These are phyloP conservation scores for Chytriomyces sp. DNA, from an alignment of 192 early-diverging fungal species.

Conservation along the genomic window DNA sequence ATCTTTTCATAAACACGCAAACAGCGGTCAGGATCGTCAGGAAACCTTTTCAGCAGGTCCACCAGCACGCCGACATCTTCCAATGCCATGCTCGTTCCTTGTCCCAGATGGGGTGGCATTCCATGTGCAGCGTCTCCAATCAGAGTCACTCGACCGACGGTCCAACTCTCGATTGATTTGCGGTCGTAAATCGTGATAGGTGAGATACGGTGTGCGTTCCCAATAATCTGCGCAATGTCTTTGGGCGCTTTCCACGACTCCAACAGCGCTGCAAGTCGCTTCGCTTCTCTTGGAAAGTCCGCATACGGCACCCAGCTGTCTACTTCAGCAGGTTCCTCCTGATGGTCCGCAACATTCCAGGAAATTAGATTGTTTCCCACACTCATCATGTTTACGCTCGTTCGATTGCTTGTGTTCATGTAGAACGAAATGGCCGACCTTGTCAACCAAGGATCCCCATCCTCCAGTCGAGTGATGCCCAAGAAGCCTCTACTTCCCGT, in stretches of 20 bases:
- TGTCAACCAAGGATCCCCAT: neutral
- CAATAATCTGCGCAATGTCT: neutral
- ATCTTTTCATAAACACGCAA: slow-evolving; percentile 31
- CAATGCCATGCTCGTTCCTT: slow-evolving; percentile 29
- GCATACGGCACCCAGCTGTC: neutral
- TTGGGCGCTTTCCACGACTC: neutral
- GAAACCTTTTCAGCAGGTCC: slow-evolving; percentile 17
- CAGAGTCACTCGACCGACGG: slow-evolving; percentile 12
- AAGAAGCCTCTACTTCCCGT: neutral
- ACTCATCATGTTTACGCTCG: neutral
- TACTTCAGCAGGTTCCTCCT: neutral
- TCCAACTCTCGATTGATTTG: slow-evolving; percentile 9
- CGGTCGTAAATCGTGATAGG: slow-evolving; percentile 17
- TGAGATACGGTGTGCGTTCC: neutral
- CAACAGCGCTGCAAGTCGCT: neutral
- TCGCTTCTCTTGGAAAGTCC: slow-evolving; percentile 6
- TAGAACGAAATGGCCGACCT: neutral
- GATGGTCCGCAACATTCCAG: neutral
- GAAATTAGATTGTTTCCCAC: neutral
- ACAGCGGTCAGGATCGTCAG: neutral
- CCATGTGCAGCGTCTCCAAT: slow-evolving; percentile 39
- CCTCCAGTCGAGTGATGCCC: slow-evolving; percentile 5
- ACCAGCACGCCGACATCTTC: slow-evolving; percentile 38
- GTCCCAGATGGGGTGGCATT: slow-evolving; percentile 38
- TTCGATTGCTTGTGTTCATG: neutral